phyloP scores from a whole-genome alignment of 257 asterid genomes.

The Nicotiana undulata region DNA sequence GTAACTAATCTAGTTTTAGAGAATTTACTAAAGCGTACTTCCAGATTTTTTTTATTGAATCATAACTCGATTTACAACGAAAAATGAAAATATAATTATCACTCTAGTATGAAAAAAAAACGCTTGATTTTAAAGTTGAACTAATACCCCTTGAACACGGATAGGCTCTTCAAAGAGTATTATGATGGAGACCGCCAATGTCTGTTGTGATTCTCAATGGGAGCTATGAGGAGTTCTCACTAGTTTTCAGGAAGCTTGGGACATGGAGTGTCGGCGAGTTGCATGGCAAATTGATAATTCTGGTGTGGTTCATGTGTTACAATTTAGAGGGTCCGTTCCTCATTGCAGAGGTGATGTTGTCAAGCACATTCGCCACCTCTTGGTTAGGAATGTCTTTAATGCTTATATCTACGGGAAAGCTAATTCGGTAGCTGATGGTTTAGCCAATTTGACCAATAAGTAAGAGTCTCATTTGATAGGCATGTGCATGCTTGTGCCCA shows the following conservation, averaged over 20 bases:
- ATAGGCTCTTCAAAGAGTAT: background rate
- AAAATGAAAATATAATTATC: too few species aligned
- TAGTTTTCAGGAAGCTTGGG: background rate
- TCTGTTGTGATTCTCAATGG: background rate
- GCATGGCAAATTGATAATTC: background rate
- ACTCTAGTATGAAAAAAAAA: too few species aligned
- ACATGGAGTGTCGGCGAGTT: background rate
- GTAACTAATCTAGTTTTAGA: too few species aligned
- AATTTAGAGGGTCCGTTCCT: background rate
- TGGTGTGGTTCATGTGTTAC: background rate
- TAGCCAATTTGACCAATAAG: too few species aligned
- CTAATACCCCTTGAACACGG: background rate
- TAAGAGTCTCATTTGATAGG: too few species aligned
- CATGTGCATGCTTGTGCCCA: too few species aligned
- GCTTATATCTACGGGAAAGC: too few species aligned
- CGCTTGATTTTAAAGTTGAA: too few species aligned
- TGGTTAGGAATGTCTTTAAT: background rate
- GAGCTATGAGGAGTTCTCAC: background rate
- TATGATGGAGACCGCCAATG: background rate
- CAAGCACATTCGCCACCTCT: background rate
- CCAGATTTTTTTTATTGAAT: too few species aligned
- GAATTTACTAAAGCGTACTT: too few species aligned
- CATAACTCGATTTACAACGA: too few species aligned
- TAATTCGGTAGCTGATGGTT: too few species aligned
- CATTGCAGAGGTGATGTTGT: background rate